phyloP scores from a whole-genome alignment of 345 rosid species.

The Citrus sinensis region DNA sequence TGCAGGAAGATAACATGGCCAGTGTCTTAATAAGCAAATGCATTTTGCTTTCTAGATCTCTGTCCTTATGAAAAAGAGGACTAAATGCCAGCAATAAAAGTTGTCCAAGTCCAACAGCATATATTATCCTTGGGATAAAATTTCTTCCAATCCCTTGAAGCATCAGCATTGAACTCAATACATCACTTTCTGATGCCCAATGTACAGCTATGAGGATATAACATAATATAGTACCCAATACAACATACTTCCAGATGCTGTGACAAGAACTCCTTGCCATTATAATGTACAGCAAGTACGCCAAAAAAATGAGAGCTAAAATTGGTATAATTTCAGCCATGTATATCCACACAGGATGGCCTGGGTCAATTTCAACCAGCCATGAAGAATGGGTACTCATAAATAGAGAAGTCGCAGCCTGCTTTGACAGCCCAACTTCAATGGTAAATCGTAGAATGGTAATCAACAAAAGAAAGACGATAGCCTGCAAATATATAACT shows the following conservation, averaged over 20 bases:
- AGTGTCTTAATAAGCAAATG: conserved; percentile 38
- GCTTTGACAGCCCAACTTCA: conserved; percentile 85
- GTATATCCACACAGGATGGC: conserved; percentile 48
- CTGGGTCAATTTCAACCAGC: conserved; percentile 56
- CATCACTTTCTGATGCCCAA: conserved; percentile 63
- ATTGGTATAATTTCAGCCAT: conserved; percentile 53
- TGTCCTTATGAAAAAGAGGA: conserved; percentile 20
- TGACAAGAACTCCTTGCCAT: conserved; percentile 20
- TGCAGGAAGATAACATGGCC: conserved; percentile 66
- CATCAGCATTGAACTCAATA: conserved; percentile 29
- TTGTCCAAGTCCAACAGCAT: conserved; percentile 55
- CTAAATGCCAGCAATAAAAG: conserved; percentile 44
- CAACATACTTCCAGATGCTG: conserved; percentile 45
- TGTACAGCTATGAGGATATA: conserved; percentile 69
- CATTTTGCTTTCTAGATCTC: conserved; percentile 19
- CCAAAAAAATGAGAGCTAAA: conserved; percentile 42
- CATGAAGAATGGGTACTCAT: conserved; percentile 69
- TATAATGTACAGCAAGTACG: conserved; percentile 37
- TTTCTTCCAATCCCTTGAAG: conserved; percentile 41
- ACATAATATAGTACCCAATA: conserved; percentile 48
- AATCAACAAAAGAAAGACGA: conserved; percentile 56
- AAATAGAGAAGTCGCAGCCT: conserved; percentile 86
- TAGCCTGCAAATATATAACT: conserved; percentile 54
- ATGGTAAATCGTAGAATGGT: conserved; percentile 65
- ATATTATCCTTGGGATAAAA: conserved; percentile 54